Base-by-base conservation (phyloP, 2,329 filamentous ascomycete genomes). In the Emmonsiellopsis sp. region DNA sequence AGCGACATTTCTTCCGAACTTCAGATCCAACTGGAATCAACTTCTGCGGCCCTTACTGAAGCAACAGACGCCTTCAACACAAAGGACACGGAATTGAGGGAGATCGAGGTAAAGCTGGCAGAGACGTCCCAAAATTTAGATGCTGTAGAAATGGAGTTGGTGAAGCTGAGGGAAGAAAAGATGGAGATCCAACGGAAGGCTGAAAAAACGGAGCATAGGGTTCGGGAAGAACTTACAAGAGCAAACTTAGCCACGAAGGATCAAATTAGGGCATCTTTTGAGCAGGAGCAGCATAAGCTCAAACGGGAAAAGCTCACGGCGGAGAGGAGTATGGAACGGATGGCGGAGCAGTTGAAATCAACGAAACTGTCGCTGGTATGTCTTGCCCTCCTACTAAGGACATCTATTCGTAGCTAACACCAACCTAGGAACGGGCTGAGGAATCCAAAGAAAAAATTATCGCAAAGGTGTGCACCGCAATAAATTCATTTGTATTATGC, bases 211-310 rank as follows among this genome's bases (percentile, higher is more conserved):
- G 65, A 69, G 44, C 53, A 54, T 13, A 63, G 53, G n/a, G 52
- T 68, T 10, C 61, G 63, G 17, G 61, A 66, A 37, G 65, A 69
- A 55, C 33, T 68, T 53, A 61, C 58, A 17, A 60, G 66, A 57
- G 69, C 67, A 42, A 63, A 63, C 50, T 48, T 60, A 13, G 51
- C 58, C n/a, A 54, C 60, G 6, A 63, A 61, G 42, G 63, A 67
- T 13, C 59, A 65, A 43, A 59, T 59, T 43, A 63, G 55, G 45
- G 62, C 59, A 10, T 60, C 52, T 34, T 67, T 63, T n/a, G 65
- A 69, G 37, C 62, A 64, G 52, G 58, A 64, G 42, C 40, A 65
- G 7, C 60, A 66, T 51, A 56, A 53, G 14, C 45, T 67, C 3
- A 52, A 60, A 40, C 58, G 57, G 8, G 64, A 66, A 46, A 71